Evolutionary conservation across 768 basidiomycete genomes (phyloP), one percentile per base, ranked within the genome.

Genomic region (Serendipita vermifera): DNA sequence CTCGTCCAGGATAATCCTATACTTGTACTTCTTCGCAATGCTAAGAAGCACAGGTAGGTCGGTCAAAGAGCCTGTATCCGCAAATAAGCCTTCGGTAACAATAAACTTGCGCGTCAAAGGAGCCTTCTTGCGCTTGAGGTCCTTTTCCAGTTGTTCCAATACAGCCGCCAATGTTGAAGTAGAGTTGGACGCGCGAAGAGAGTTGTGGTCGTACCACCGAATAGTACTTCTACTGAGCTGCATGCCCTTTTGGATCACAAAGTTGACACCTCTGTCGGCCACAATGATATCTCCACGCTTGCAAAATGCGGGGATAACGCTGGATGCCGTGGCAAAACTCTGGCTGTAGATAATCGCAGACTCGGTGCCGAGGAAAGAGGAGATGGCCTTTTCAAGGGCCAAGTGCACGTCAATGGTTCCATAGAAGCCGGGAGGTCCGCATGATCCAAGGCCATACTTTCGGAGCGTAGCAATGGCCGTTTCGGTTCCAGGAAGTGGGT

Each of bases 241-340:
- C 27, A 98, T 81, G 15, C 94, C 96, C 70, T 92, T 94, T 67
- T 97, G 93, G 55, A 97, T 87, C 14, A 88, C 82, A 68, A 98
- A 91, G 69, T 87, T 94, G 62, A 92, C 83, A n/a, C 83, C 80
- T n/a, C 90, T 82, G 69, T 99, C 94, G 3, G 91, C 92, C n/a
- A 99, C 87, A 64, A 99, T 93, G 64, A 99, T 81, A 64, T 99
- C 94, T 1, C 92, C 93, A 59, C 94, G 82, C 68, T 99, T 98
- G 75, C 87, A 89, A 70, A 98, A 99, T 1, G 96, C 89, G 0
- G 96, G 90, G 58, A 98, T 96, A 64, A 93, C 90, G 14, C 91
- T 94, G 3, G 87, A 82, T 60, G 90, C 81, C 56, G 91, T 90
- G 6, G 88, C 81, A 68, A 94, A 97, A 11, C 83, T 85, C 71